Conservation (phyloP, 306 rosid species). For the Medicago ruthenica region DNA sequence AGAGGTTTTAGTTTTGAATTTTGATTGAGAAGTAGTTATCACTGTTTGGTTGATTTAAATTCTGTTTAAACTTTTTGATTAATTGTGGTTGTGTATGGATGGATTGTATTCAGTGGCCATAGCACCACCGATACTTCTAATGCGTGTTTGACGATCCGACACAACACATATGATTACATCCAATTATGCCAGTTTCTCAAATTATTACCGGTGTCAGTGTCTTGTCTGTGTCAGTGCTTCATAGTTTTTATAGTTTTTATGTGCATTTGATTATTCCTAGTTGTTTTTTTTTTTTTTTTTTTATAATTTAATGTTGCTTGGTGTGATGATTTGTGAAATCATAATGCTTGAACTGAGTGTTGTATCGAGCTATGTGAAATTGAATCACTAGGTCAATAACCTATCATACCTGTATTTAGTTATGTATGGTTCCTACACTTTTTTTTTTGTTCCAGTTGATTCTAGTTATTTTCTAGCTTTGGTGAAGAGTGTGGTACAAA, state of each 20-base stretch:
- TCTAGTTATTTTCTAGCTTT: slow-evolving; percentile 13
- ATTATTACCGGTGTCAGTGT: no score
- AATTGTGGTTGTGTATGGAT: slow-evolving; percentile 17
- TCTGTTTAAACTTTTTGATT: slow-evolving; percentile 8
- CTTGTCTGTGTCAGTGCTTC: no score
- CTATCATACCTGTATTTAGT: not conserved
- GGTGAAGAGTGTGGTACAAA: not conserved
- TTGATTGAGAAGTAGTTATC: slow-evolving; percentile 8
- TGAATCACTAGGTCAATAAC: not conserved
- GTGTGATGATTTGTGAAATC: slow-evolving; percentile 27
- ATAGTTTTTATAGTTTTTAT: not conserved
- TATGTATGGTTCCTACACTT: slow-evolving; percentile 31
- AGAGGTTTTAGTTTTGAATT: slow-evolving; percentile 20
- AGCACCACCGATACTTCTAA: no score
- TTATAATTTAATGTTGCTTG: slow-evolving; percentile 1
- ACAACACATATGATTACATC: no score
- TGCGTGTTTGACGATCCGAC: no score
- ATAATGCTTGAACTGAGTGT: not conserved
- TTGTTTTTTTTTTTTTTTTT: no score
- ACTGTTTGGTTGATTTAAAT: slow-evolving; percentile 38
- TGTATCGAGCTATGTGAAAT: slow-evolving; percentile 17
- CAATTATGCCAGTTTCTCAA: no score
- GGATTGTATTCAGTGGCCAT: not conserved
- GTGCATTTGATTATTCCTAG: slow-evolving; percentile 11
- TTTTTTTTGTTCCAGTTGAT: slow-evolving; percentile 3